Percentiles rank a stretch among this genome's conserved stretches.
These are phyloP conservation scores for Selenicereus undatus DNA, from an alignment of 148 eudicot genomes.

Conservation along the genomic window DNA sequence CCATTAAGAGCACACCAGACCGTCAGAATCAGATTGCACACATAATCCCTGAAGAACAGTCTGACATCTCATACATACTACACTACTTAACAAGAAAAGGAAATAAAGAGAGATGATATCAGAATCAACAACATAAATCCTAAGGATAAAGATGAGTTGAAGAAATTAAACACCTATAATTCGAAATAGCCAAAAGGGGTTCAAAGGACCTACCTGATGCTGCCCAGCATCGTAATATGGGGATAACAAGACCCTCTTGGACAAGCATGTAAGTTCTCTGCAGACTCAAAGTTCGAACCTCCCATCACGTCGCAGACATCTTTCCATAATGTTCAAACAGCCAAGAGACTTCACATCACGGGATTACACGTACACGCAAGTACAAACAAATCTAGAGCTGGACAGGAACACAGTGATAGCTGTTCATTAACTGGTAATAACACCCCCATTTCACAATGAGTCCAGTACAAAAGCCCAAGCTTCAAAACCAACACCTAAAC, in stretches of 20 bases:
- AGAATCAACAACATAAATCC: background rate
- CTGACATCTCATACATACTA: background rate
- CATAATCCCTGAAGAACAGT: background rate
- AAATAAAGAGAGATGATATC: background rate
- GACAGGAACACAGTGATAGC: conserved; percentile 20
- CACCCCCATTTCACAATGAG: conserved; percentile 26
- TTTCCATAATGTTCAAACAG: conserved; percentile 15
- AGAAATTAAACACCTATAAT: background rate
- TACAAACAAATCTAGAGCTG: conserved; percentile 26
- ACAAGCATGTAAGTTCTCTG: conserved; percentile 1
- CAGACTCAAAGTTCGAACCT: conserved; percentile 14
- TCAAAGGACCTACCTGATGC: conserved; percentile 24
- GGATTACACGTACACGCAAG: conserved; percentile 16
- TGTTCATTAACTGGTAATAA: conserved; percentile 25
- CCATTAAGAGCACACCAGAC: background rate
- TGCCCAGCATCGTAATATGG: background rate
- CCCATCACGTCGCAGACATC: conserved; percentile 19
- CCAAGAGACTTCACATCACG: conserved; percentile 21
- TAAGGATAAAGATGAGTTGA: too few species aligned
- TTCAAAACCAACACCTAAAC: conserved; percentile 33
- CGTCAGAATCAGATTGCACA: background rate
- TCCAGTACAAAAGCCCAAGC: conserved; percentile 33
- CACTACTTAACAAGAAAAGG: background rate
- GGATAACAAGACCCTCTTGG: conserved; percentile 5
- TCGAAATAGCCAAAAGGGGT: conserved; percentile 3